These are phyloP conservation scores for Sporothrix pseudoabietina DNA, from an alignment of 2,329 filamentous ascomycete species.

Conservation along the genomic window DNA sequence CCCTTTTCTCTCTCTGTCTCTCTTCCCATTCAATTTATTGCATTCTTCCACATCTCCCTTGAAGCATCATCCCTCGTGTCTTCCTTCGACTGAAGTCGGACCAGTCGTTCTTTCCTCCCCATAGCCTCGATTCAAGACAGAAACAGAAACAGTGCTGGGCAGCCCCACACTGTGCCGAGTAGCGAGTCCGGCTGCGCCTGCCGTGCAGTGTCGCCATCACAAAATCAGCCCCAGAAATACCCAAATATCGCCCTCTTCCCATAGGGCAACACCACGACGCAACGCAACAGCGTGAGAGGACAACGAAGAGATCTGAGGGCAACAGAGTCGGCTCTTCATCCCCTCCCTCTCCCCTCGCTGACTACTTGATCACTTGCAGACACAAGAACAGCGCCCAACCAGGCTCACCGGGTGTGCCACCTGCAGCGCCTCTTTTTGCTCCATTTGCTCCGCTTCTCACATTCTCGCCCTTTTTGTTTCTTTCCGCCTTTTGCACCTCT, in stretches of 20 bases:
- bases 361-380: background rate
- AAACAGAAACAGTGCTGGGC: background rate
- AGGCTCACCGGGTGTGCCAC: background rate
- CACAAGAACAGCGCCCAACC: background rate
- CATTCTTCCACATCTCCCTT: background rate
- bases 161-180: constrained; percentile 5
- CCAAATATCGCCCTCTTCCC: background rate
- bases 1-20: background rate
- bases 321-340: background rate
- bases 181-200: background rate
- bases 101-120: background rate
- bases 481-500: background rate
- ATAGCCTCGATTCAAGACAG: background rate
- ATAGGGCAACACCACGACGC: background rate
- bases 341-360: background rate
- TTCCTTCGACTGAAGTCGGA: no score
- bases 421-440: background rate
- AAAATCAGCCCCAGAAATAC: background rate
- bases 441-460: background rate
- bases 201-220: background rate
- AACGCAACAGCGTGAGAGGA: constrained; percentile 2
- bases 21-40: background rate
- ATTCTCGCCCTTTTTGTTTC: background rate
- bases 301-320: background rate
- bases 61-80: background rate